Conservation (phyloP, 2,329 filamentous ascomycete genomes). For the Hypoxylon sp. region DNA sequence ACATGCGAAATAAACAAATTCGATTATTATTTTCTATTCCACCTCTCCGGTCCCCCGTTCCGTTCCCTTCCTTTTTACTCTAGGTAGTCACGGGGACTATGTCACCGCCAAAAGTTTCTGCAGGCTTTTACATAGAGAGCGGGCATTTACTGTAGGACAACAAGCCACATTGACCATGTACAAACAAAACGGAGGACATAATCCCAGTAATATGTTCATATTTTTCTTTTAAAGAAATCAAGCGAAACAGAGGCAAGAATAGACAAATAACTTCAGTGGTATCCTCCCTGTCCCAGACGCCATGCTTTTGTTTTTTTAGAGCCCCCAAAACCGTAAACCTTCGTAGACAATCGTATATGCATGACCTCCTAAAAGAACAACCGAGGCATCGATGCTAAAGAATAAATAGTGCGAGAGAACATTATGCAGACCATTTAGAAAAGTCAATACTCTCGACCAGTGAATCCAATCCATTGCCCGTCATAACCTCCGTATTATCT, state of each 20-base stretch:
- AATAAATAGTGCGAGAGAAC: neutral
- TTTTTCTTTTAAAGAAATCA: slow-evolving; percentile 10
- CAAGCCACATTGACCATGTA: slow-evolving; percentile 25
- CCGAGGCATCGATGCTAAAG: neutral
- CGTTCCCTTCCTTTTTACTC: slow-evolving; percentile 11
- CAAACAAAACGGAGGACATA: slow-evolving; percentile 11
- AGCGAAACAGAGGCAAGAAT: slow-evolving; percentile 8
- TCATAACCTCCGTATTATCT: slow-evolving; percentile 67
- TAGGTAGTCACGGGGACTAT: neutral
- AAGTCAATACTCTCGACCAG: slow-evolving; percentile 66
- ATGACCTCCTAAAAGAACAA: slow-evolving; percentile 35
- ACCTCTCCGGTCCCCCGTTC: neutral
- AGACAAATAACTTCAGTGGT: slow-evolving; percentile 55
- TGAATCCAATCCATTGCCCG: slow-evolving; percentile 55
- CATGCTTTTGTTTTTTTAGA: slow-evolving; percentile 48
- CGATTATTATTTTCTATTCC: slow-evolving; percentile 3
- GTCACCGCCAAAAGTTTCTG: slow-evolving; percentile 19
- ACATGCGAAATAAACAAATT: slow-evolving; percentile 23
- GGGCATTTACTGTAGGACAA: neutral
- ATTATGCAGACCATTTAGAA: slow-evolving; percentile 63
- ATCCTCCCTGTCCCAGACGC: slow-evolving; percentile 57
- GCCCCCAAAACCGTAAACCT: slow-evolving; percentile 42
- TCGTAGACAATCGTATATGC: slow-evolving; percentile 43
- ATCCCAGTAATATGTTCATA: slow-evolving; percentile 30
- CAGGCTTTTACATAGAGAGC: slow-evolving; percentile 2